phyloP scores from a whole-genome alignment of 2,329 filamentous ascomycete species.

The Niveomyces coronatus region DNA sequence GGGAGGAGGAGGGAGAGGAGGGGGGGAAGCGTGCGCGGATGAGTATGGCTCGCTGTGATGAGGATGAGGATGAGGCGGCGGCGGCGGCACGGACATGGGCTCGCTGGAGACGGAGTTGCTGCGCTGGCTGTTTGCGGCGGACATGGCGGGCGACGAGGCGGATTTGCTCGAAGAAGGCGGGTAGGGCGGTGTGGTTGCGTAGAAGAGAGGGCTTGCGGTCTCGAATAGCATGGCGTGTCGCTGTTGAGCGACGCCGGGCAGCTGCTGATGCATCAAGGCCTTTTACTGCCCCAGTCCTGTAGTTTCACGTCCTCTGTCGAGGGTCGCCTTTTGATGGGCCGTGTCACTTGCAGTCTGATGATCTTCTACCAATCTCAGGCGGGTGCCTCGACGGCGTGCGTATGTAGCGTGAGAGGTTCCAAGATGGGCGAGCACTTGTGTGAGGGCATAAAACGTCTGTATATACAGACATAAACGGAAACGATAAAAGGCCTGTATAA shows the following conservation, averaged over 20 bases:
- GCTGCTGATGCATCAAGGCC: not conserved
- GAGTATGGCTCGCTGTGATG: not conserved
- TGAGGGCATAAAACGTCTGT: no score
- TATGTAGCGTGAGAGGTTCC: no score
- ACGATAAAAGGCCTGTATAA: no score
- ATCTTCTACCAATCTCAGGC: not conserved
- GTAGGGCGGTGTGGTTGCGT: slow-evolving; percentile 10
- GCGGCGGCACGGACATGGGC: not conserved
- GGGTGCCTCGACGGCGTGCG: no score
- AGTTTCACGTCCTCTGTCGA: slow-evolving; percentile 8
- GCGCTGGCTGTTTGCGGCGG: slow-evolving; percentile 8
- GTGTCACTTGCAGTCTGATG: no score
- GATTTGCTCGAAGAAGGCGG: not conserved
- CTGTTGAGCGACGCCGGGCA: not conserved
- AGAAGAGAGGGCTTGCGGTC: slow-evolving; percentile 8
- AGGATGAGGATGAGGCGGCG: not conserved
- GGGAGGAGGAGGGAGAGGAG: not conserved
- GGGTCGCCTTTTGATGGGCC: no score
- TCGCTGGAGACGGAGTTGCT: slow-evolving; percentile 14
- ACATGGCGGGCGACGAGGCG: slow-evolving; percentile 10
- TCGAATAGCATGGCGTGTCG: slow-evolving; percentile 15
- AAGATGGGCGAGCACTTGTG: no score
- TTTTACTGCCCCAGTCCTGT: not conserved
- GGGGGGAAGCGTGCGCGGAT: not conserved
- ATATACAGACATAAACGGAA: no score